Base-by-base conservation (phyloP, 2,329 filamentous ascomycete genomes). In the Verticillium longisporum region DNA sequence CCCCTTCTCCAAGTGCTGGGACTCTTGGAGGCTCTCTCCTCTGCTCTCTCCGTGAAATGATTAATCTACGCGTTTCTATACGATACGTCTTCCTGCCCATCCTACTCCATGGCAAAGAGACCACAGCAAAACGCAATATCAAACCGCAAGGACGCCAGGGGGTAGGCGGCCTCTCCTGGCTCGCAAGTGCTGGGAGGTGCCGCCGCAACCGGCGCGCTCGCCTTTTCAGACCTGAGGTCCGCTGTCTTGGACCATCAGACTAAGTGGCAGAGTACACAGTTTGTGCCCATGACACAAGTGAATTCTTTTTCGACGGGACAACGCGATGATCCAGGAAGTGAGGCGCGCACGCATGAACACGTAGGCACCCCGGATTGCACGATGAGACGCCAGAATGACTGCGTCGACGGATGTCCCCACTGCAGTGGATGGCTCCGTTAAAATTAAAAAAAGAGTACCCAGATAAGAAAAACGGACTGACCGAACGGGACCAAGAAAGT, bases 221-320 rank as follows among this genome's bases (percentile, higher is more conserved):
- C 81, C 83, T 80, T 84, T 77, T 86, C 84, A 87, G 84, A 87
- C 75, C 82, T 80, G 80, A 76, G 77, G 79, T 78, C 78, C 75
- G 80, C 76, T 84, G 78, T 72, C 71, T 81, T 85, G 80, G 82
- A 80, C 78, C 75, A 76, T 75, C 77, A 83, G 83, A 86, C 84
- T 87, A 86, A 83, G 82, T 78, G 80, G 79, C 79, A 74, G 83
- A 85, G 82, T 79, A 87, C 83, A 87, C 82, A 61, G 68, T 50
- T 50, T 18, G 7, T 6, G 45, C 7, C 13, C 45, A 26, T 13
- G 45, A 50, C 45, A 26, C n/a, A 21, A 10, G 45, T 18, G 18
- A 18, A 50, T 21, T 3, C 18, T 21, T 50, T 45, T n/a, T 4
- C 38, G 7, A 7, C n/a, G n/a, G 18, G 21, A 21, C 7, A 26